phyloP scores from a whole-genome alignment of 108 stramenopile species.

The Pseudonitzschia pungens region DNA sequence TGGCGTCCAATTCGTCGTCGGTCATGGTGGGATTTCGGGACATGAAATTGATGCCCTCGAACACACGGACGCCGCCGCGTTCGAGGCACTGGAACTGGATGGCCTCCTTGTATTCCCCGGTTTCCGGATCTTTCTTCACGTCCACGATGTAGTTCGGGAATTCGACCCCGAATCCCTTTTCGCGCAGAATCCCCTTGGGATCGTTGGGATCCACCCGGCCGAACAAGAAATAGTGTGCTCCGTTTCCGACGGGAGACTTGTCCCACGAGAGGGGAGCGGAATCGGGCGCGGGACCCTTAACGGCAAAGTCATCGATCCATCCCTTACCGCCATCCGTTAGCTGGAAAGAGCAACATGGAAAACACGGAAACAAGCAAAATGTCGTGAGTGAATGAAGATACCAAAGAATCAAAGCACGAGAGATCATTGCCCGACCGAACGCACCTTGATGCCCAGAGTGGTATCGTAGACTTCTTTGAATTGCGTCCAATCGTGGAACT shows the following conservation, averaged over 20 bases:
- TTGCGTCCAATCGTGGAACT: slow-evolving; percentile 94
- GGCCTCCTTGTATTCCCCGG: slow-evolving; percentile 85
- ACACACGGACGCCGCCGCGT: slow-evolving; percentile 88
- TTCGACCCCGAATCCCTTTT: slow-evolving; percentile 90
- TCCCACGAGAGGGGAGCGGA: slow-evolving; percentile 83
- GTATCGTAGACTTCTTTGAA: slow-evolving; percentile 95
- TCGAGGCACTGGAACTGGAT: slow-evolving; percentile 94
- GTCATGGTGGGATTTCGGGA: slow-evolving; percentile 79
- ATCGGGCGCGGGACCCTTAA: slow-evolving; percentile 84
- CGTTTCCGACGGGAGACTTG: slow-evolving; percentile 89
- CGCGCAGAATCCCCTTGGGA: slow-evolving; percentile 81
- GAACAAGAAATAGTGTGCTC: slow-evolving; percentile 91
- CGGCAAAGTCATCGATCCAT: slow-evolving; percentile 90
- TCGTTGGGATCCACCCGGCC: slow-evolving; percentile 85
- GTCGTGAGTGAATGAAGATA: neutral
- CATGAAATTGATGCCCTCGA: slow-evolving; percentile 95
- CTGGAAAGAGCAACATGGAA: slow-evolving; percentile 18
- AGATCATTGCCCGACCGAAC: slow-evolving; percentile 11
- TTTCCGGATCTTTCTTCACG: slow-evolving; percentile 71
- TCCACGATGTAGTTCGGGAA: slow-evolving; percentile 93
- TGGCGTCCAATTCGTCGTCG: slow-evolving; percentile 66
- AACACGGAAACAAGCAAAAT: neutral
- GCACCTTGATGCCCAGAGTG: slow-evolving; percentile 82
- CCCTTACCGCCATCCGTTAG: slow-evolving; percentile 60
- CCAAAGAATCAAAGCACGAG: neutral